Base-by-base conservation (phyloP, 2,329 filamentous ascomycete genomes). In the Clonostachys rosea region DNA sequence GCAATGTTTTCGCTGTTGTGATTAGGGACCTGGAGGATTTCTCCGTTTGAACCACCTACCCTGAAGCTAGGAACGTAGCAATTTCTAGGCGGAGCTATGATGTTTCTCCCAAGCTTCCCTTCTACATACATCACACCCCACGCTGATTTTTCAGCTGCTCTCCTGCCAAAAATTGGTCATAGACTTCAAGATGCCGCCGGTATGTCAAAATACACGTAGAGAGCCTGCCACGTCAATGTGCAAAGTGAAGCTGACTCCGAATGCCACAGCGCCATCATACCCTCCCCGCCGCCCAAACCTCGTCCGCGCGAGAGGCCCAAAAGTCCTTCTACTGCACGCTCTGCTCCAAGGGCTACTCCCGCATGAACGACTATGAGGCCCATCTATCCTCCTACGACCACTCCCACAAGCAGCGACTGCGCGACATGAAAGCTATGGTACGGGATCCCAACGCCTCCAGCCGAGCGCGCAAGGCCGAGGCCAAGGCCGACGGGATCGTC, bases 381-480 rank as follows among this genome's bases (percentile, higher is more conserved):
- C 94, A 99, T 65, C 88, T 96, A 48, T 84, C 84, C 53, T 94
- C 88, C 59, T 97, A 97, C 67, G 94, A 97, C 63, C 94, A 99
- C 69, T 88, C 89, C 57, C 94, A 99, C 68, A 91, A 91, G 65
- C 91, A 95, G 71, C 86, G 89, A 44, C 79, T 91, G 49, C 89
- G 89, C 67, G 88, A 94, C 59, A 91, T 92, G 87, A 90, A 90
- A 68, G 84, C 87, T 59, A 86, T 91, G 74, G 84, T 87, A 34
- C 83, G 85, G 55, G 85, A 90, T 54, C 83, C 87, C 2, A 78
- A 76, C 46, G 83, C 82, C 20, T 78, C 75, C 13, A 79, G 76
- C 18, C 81, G 83, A 55, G 83, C 86, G 3, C 74, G 84, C n/a
- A 83, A 81, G 57, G 81, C 83, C 34, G 84, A 89, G 61, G 83